Evolutionary conservation across 306 rosid species (phyloP).

Genomic region (Begonia masoniana): DNA sequence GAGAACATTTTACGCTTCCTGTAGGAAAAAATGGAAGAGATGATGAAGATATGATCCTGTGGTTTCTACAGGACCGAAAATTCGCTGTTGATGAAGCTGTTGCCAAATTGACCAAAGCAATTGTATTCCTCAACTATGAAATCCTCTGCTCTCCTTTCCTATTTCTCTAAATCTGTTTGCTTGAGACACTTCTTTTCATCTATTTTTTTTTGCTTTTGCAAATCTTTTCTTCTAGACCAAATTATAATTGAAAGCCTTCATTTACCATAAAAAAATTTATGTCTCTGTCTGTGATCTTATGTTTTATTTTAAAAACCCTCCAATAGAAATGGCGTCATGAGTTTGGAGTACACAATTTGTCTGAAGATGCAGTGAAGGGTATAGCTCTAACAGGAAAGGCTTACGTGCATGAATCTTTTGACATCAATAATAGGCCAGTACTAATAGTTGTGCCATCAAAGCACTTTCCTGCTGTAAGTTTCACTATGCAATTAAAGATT

Average conservation of each 20-base stretch:
- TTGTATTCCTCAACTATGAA: conserved; percentile 43
- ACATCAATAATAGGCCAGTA: conserved; percentile 63
- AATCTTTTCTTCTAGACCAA: not conserved
- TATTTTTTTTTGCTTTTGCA: not conserved
- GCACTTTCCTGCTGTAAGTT: conserved; percentile 68
- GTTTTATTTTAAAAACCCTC: conserved; percentile 14
- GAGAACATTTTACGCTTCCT: conserved; percentile 46
- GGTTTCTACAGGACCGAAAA: conserved; percentile 88
- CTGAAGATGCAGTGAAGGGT: conserved; percentile 48
- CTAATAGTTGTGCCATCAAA: conserved; percentile 67
- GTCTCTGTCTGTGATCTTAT: conserved; percentile 5
- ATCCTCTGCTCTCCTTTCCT: too few species aligned
- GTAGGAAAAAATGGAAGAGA: conserved; percentile 83
- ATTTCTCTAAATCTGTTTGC: too few species aligned
- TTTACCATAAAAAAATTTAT: not conserved
- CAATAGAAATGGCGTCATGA: conserved; percentile 89
- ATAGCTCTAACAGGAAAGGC: conserved; percentile 75
- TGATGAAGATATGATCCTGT: conserved; percentile 88
- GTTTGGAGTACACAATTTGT: conserved; percentile 57
- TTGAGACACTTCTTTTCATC: too few species aligned
- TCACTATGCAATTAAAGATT: not conserved
- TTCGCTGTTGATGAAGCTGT: conserved; percentile 55
- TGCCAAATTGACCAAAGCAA: conserved; percentile 63
- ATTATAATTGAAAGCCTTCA: not conserved
- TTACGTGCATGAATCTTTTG: conserved; percentile 61